phyloP scores from a whole-genome alignment of 1,284 basidiomycete species.

The Naganishia albida region DNA sequence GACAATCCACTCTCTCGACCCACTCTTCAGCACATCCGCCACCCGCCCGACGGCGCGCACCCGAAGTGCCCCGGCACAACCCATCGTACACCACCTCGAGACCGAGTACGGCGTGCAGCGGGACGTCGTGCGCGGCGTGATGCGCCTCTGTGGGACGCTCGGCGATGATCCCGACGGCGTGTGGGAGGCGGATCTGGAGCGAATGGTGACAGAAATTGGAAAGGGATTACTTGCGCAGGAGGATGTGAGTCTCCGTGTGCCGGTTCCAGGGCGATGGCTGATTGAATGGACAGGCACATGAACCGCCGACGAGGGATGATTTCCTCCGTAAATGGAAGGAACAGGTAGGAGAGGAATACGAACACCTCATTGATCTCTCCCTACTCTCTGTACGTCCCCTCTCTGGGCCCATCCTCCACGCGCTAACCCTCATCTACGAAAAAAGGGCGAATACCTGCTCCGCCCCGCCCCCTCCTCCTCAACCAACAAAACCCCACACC shows the following conservation, averaged over 20 bases:
- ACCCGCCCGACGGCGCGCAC: constrained; percentile 11
- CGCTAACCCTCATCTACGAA: constrained; percentile 40
- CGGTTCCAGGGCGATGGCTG: no score
- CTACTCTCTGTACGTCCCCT: constrained; percentile 64
- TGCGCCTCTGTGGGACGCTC: constrained; percentile 74
- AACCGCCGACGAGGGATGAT: constrained; percentile 60
- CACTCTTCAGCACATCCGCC: constrained; percentile 1
- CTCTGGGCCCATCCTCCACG: background rate
- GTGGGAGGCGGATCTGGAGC: constrained; percentile 42
- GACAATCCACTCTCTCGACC: constrained; percentile 40
- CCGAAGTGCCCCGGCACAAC: constrained; percentile 60
- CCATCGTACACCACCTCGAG: constrained; percentile 58
- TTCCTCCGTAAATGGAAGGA: constrained; percentile 69
- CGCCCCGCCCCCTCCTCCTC: constrained; percentile 34
- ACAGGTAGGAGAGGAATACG: constrained; percentile 73
- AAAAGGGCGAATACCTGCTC: constrained; percentile 67
- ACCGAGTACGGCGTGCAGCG: constrained; percentile 64
- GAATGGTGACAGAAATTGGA: constrained; percentile 47
- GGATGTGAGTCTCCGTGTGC: constrained; percentile 57
- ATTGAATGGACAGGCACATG: constrained; percentile 59
- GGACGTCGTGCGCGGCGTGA: constrained; percentile 67
- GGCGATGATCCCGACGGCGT: constrained; percentile 36
- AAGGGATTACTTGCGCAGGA: constrained; percentile 67
- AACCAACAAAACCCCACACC: constrained; percentile 37
- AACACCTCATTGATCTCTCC: constrained; percentile 60